Base-by-base conservation (phyloP, 805 yeast genomes). In the Wickerhamomyces bisporus region DNA sequence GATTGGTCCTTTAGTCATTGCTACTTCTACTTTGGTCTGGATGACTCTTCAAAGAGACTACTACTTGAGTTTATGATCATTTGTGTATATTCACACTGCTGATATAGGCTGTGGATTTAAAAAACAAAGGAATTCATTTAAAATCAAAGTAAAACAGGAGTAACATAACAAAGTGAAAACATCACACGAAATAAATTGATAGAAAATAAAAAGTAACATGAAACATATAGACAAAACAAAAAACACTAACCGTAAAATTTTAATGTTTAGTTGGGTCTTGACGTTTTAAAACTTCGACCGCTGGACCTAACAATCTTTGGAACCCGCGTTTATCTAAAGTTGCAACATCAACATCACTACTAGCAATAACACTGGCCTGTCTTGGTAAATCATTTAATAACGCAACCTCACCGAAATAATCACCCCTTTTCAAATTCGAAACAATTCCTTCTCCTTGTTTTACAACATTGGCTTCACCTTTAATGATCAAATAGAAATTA, bases 351-450 rank as follows among this genome's bases (percentile, higher is more conserved):
- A 93, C 79, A 30, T 70, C 70, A 35, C 81, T 74, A 14, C 72
- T 66, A 2, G 96, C 96, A 36, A 72, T 77, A 27, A 93, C 93
- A 5, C 96, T 83, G 24, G 98, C 98, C 58, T 86, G 93, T 63
- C 98, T 79, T 44, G 98, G 98, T 41, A 79, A 68, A 58, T 93
- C 96, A 53, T 89, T 84, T 50, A 93, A 71, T 51, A 93, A 69
- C 3, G 98, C 98, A 46, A 93, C 79, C 65, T 93, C 98, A 48
- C 98, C 98, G 61, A 93, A 93, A 65, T 93, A 93, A 59, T 84
- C 95, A 46, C 97, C 97, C 53, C 83, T 79, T 32, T 71, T 64
- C 42, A 87, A 69, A 13, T 66, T 66, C 17, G 71, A 73, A 25
- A 88, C 70, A 31, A 72, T 70, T 18, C 89, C 89, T 32, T 71